Base-by-base conservation (phyloP, 2,329 filamentous ascomycete species). In the Leptographium wingfieldii region DNA sequence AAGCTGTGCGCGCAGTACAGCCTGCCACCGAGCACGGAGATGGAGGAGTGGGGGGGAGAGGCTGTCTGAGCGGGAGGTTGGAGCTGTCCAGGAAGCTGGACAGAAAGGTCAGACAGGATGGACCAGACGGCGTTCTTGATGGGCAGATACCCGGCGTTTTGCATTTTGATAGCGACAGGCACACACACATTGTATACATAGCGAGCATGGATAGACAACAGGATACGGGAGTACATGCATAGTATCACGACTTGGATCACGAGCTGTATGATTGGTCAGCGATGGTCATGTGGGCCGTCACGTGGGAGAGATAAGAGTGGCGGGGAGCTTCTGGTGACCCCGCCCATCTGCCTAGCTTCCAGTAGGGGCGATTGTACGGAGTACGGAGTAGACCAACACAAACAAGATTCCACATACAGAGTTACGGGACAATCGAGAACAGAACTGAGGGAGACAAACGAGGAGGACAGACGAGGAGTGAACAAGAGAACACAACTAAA, bases 1-100 rank as follows among this genome's bases (percentile, higher is more conserved):
- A 69, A 77, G 33, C 68, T 90, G 59, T 81, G 79, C 65, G 72
- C 68, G 55, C 71, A 77, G 60, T 72, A 74, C 60, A 65, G 70
- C 1, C 68, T 79, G 25, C 69, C 68, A 3, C 49, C 54, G 6
- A 22, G 29, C 9, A 35, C 46, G 22, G 61, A 62, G 48, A 59
- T 54, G 59, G 59, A 60, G 54, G 19, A 61, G 51, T 10, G 10
- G 54, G 14, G 31, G n/a, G 58, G 60, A 22, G 35, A 12, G 61
- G 51, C 2, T 9, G 46, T 7, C 22, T 27, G 22, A 19, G 31
- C 16, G 19, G 19, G 19, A 16, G 40, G 12, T 40, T 11, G 38
- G 38, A 40, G 38, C 3, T 11, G 38, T 3, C 3, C 38, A 12
- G 38, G 27, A 12, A 19, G n/a, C 6, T 51, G 25, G 22, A 9